Percentiles rank a stretch among this genome's conserved stretches.
Conservation (phyloP, 805 yeast species). For the Saccharomycodes ludwigii region DNA sequence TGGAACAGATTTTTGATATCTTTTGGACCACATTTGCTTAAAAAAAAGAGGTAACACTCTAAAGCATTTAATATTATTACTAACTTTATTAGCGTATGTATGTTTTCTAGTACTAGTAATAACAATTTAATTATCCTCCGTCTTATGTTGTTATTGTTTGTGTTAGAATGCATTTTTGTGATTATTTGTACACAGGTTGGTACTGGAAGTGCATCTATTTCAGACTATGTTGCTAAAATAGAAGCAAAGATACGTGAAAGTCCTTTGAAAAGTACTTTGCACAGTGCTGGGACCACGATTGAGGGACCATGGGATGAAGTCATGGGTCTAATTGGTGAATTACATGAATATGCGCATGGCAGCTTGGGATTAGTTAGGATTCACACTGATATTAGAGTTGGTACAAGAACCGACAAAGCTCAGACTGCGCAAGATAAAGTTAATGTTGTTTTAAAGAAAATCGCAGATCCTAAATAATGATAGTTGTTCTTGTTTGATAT, state of each 20-base stretch:
- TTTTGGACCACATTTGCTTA: neutral
- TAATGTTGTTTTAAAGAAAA: conserved; percentile 46
- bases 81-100: neutral
- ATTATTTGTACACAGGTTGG: conserved; percentile 43
- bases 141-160: neutral
- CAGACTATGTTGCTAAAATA: conserved; percentile 64
- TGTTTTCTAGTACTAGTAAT: neutral
- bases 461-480: no score
- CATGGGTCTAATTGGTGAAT: conserved; percentile 60
- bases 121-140: neutral
- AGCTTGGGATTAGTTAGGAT: conserved; percentile 58
- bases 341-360: conserved; percentile 62
- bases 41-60: neutral
- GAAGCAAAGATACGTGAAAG: conserved; percentile 52
- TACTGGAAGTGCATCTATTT: conserved; percentile 64
- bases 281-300: conserved; percentile 87
- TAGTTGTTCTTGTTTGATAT: no score
- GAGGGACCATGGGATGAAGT: conserved; percentile 92
- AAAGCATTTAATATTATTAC: neutral
- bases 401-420: conserved; percentile 66
- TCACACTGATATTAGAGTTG: conserved; percentile 78
- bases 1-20: neutral
- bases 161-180: neutral
- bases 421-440: conserved; percentile 68
- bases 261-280: conserved; percentile 56